Base-by-base conservation (phyloP, 2,329 filamentous ascomycete species). In the Colletotrichum sansevieriae region DNA sequence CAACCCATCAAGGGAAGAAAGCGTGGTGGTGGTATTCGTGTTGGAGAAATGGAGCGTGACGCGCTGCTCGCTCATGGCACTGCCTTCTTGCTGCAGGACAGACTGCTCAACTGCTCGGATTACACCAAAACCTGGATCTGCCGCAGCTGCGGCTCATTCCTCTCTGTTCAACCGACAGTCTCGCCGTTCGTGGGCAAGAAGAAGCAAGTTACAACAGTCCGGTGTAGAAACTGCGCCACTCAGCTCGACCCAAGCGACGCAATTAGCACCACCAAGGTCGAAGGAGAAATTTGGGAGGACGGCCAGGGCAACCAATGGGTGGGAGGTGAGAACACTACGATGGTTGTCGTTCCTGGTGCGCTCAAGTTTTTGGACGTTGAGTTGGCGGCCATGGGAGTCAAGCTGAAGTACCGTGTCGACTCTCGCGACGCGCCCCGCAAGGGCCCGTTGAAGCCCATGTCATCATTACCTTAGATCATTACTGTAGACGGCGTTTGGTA, bases 1-100 rank as follows among this genome's bases (percentile, higher is more conserved):
- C 96, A 99, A 79, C 96, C 96, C 46, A 96, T 99, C 85, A 98
- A 98, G 84, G 96, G 96, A 72, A 88, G 96, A 79, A 96, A 97
- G 79, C 93, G 95, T 81, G 96, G 95, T 77, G 96, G 96, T 83
- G 96, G 96, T 90, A 98, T 99, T 78, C 94, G 96, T 85, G 95
- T 99, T 35, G 96, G 96, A 81, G 96, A 99, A 82, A 99, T 99
- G 96, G 96, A 99, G 83, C 92, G 96, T 73, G 96, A 99, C 80
- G 93, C 95, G 3, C 85, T 99, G 22, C 88, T 99, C 65, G 96
- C 96, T 4, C 96, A 99, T 84, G 96, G 96, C 25, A 96, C 95
- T 2, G 95, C 95, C 3, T 98, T 97, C 84, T 82, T 99, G 69
- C 87, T 99, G 6, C 96, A 99, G 78, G 96, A 99, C 79, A 92